Evolutionary conservation across 2,329 filamentous ascomycete genomes (phyloP), one percentile per base, ranked within the genome.

Genomic region (Botryosphaeria dothidea): DNA sequence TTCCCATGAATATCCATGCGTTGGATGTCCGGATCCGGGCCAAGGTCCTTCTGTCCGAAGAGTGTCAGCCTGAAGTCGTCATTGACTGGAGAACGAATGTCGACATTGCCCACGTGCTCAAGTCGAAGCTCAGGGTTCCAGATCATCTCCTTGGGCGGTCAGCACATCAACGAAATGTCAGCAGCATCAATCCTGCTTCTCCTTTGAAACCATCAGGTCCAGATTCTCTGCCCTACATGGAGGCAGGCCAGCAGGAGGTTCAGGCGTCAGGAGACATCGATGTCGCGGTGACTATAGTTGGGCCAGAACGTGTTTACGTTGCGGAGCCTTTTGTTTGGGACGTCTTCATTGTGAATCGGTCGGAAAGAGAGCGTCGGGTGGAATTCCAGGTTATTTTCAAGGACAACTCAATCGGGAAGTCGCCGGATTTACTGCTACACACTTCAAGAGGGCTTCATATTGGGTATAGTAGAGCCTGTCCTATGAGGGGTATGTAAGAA

Each of bases 271-370:
- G 58, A 3, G 85, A 90, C 66, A 86, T 91, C 58, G 90, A 90
- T 66, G 85, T 94, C 65, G 92, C 89, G 38, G 87, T 94, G 79
- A 92, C 90, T 45, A 89, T 95, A 72, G 86, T 85, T 5, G 88
- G 85, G 0, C 90, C 90, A 13, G 72, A 77, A 23, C 81, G 84
- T 62, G 81, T 92, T 25, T 82, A 81, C 65, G 84, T 88, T 0
- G 90, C 90, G 41, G 83, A 91, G 51, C 81, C 88, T 57, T 93
- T 95, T 74, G 80, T 82, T 45, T 92, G 92, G 88, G 85, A 84
- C 36, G 84, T 93, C 17, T 90, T 92, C 71, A 88, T 93, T 41
- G 89, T 92, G 68, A 95, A 94, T 75, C 86, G 89, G 56, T 87
- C 85, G 52, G 79, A 80, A 45, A 83, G 78, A 56, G 78, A 85